Percentiles rank a stretch among this genome's conserved stretches.
These are phyloP conservation scores for Rhynchospora tenuis DNA, from an alignment of 176 grass and related monocot species.

Conservation along the genomic window DNA sequence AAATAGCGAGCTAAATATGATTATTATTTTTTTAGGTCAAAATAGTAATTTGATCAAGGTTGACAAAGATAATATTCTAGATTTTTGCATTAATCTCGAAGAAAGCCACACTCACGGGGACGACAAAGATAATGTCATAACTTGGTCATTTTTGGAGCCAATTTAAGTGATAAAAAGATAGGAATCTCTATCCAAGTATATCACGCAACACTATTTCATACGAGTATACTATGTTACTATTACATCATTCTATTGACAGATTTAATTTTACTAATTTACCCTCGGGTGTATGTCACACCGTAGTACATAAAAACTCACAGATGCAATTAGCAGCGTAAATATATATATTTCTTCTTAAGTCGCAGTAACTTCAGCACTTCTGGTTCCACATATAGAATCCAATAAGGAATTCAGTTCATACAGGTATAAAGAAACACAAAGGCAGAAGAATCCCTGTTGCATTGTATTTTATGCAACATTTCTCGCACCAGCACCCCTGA, in stretches of 20 bases:
- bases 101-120: neutral
- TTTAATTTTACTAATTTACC: neutral
- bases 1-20: no score
- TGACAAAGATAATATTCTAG: no score
- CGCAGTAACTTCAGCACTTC: neutral
- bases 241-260: neutral
- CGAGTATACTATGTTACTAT: neutral
- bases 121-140: neutral
- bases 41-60: no score
- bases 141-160: neutral
- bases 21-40: no score
- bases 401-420: neutral
- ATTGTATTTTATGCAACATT: neutral
- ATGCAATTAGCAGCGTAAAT: neutral
- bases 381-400: neutral
- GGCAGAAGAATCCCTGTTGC: neutral
- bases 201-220: neutral
- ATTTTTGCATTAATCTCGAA: neutral
- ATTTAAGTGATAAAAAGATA: neutral
- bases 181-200: neutral
- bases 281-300: neutral
- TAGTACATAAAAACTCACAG: neutral
- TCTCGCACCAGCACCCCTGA: no score
- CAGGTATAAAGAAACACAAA: neutral
- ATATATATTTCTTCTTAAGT: neutral